Evolutionary conservation across 2,329 filamentous ascomycete genomes (phyloP).

Genomic region (Shiraia sp.): DNA sequence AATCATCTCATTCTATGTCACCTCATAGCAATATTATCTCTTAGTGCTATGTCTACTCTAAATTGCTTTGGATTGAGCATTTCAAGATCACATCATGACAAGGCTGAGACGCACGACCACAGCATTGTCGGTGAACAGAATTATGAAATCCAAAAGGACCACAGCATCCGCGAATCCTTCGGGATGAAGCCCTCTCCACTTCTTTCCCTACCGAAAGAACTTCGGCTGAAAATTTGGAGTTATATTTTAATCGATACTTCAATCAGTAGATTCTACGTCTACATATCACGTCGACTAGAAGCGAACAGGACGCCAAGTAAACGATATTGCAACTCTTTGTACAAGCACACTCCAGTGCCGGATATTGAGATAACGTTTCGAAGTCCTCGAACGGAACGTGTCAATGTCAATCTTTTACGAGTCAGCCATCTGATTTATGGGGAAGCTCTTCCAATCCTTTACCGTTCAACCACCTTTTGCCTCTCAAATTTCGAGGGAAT

Average conservation of each 20-base stretch:
- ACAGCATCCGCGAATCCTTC: neutral
- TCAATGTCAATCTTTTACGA: slow-evolving; percentile 15
- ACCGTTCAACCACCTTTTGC: slow-evolving; percentile 18
- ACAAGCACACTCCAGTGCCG: slow-evolving; percentile 1
- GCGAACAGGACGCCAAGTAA: slow-evolving; percentile 2
- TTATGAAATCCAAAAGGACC: neutral
- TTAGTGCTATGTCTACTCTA: too few relatives aligned
- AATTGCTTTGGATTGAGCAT: too few relatives aligned
- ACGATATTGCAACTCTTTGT: slow-evolving; percentile 4
- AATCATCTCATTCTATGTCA: too few relatives aligned
- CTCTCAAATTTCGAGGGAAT: slow-evolving; percentile 18
- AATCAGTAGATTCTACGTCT: slow-evolving; percentile 6
- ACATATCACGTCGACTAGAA: slow-evolving; percentile 13
- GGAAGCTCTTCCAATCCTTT: slow-evolving; percentile 33
- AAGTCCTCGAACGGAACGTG: neutral
- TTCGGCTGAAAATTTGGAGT: slow-evolving; percentile 28
- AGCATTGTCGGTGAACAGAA: neutral
- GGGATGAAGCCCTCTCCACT: slow-evolving; percentile 5
- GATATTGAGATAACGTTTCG: slow-evolving; percentile 7
- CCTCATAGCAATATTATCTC: too few relatives aligned
- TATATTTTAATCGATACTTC: slow-evolving; percentile 22
- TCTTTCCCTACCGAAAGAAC: slow-evolving; percentile 23
- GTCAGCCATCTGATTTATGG: slow-evolving; percentile 20
- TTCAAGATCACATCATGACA: too few relatives aligned
- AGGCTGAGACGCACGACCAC: too few relatives aligned